phyloP scores from a whole-genome alignment of 73 alveolate species.

The Tetrahymena malaccensis region DNA sequence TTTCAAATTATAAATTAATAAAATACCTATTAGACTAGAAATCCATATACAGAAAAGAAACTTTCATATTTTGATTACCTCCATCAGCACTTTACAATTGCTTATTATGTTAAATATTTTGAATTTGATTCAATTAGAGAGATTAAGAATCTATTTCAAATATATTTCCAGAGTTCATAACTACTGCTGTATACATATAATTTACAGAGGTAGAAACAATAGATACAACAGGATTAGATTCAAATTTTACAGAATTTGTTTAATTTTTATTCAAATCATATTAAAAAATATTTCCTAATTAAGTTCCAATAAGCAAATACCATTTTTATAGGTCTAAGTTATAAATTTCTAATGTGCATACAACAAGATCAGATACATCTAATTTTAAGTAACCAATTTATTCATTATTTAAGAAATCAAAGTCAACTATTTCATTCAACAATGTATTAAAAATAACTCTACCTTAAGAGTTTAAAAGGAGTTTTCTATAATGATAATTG shows the following conservation, averaged over 20 bases:
- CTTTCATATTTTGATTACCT: neutral
- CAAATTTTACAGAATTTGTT: neutral
- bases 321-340: neutral
- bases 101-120: neutral
- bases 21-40: neutral
- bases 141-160: neutral
- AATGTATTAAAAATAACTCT: neutral
- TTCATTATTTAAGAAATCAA: neutral
- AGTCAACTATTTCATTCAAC: neutral
- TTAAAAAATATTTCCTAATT: neutral
- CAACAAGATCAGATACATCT: neutral
- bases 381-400: neutral
- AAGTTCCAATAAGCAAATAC: neutral
- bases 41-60: neutral
- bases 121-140: neutral
- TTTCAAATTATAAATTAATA: neutral
- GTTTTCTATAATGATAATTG: neutral
- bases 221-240: neutral
- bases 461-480: neutral
- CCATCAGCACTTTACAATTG: neutral
- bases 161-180: neutral
- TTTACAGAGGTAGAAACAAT: neutral
- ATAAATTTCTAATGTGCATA: neutral
- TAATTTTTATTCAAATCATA: neutral
- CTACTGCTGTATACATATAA: neutral